These are phyloP conservation scores for Collybia sordida DNA, from an alignment of 768 basidiomycete genomes.

Conservation along the genomic window DNA sequence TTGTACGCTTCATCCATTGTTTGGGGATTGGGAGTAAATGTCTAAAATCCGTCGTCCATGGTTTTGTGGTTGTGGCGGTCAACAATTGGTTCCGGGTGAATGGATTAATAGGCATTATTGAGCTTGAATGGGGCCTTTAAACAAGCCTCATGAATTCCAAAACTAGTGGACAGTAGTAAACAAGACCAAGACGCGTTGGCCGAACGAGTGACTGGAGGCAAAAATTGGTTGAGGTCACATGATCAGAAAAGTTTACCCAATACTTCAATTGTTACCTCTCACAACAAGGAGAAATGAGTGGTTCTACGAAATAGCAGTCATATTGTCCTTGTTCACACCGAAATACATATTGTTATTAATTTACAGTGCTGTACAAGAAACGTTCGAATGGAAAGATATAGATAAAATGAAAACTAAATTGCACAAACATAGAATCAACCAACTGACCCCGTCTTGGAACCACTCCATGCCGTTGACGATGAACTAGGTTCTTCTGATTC, in stretches of 20 bases:
- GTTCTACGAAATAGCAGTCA: no score
- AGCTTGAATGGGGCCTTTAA: neutral
- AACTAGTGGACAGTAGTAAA: no score
- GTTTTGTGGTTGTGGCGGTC: constrained; percentile 46
- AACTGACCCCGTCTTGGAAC: constrained; percentile 23
- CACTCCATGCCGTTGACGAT: constrained; percentile 49
- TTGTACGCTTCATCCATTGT: constrained; percentile 43
- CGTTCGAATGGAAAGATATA: no score
- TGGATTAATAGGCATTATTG: constrained; percentile 28
- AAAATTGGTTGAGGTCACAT: constrained; percentile 1
- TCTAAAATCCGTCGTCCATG: constrained; percentile 66
- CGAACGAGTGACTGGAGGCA: neutral
- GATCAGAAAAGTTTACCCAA: neutral
- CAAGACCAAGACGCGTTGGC: no score
- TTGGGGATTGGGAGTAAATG: constrained; percentile 66
- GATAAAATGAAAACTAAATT: no score
- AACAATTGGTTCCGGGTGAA: constrained; percentile 37
- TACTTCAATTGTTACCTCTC: no score
- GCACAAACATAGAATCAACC: constrained; percentile 3
- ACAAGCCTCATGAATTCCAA: neutral
- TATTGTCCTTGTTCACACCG: neutral
- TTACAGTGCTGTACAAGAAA: no score
- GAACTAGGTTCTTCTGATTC: constrained; percentile 81
- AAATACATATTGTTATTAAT: neutral
- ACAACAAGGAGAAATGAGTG: no score